A percentile compares a stretch with the other conserved stretches of the same genome.
These are phyloP conservation scores for Neurospora discreta DNA, from an alignment of 495 filamentous ascomycete species.

Conservation along the genomic window DNA sequence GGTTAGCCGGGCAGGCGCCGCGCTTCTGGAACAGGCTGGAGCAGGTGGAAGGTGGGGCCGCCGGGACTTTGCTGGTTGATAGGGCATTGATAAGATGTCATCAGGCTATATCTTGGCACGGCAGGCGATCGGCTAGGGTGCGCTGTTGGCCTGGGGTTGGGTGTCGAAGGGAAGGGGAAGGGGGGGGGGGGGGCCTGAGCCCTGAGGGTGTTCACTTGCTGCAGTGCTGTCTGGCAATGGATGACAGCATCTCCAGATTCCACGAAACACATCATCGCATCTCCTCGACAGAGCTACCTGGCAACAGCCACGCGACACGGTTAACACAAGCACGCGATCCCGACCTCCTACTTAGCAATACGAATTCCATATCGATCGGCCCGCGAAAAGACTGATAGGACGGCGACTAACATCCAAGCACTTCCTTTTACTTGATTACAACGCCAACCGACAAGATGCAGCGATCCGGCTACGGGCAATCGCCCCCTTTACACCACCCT, in stretches of 20 bases:
- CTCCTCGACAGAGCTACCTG: slow-evolving; percentile 10
- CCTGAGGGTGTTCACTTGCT: not conserved
- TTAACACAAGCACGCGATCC: not conserved
- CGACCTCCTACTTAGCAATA: not conserved
- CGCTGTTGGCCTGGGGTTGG: not conserved
- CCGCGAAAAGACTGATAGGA: not conserved
- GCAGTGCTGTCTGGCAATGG: not conserved
- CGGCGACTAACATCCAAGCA: not conserved
- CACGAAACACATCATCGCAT: slow-evolving; percentile 28
- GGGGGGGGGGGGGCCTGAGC: not conserved
- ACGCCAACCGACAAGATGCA: slow-evolving; percentile 51
- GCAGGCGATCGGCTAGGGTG: not conserved
- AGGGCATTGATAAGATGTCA: not conserved
- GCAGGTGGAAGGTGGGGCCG: not conserved
- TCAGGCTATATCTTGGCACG: not conserved
- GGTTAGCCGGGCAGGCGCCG: not conserved
- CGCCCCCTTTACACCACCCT: slow-evolving; percentile 94
- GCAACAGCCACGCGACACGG: not conserved
- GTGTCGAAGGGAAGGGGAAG: not conserved
- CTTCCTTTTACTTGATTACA: not conserved
- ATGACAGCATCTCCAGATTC: slow-evolving; percentile 19
- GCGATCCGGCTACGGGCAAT: slow-evolving; percentile 70
- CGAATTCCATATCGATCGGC: not conserved
- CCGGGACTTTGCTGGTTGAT: not conserved
- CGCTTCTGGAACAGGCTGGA: slow-evolving; percentile 7